A percentile compares a stretch with the other conserved stretches of the same genome.
These are phyloP conservation scores for Trichophyton rubrum DNA, from an alignment of 2,329 filamentous ascomycete genomes.

Conservation along the genomic window DNA sequence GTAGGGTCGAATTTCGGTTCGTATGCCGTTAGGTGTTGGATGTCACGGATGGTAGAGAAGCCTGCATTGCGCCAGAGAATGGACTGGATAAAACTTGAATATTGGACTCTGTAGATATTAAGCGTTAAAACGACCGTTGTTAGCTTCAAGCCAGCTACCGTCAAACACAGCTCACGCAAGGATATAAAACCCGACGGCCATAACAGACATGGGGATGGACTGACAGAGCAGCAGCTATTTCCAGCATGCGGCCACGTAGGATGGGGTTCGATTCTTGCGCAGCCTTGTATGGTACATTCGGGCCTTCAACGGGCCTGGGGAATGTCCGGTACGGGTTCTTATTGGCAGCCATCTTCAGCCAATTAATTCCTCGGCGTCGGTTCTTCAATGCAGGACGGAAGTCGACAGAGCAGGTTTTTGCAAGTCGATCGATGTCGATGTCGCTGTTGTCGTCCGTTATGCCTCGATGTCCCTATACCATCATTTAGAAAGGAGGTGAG, in stretches of 20 bases:
- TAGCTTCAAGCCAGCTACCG: not conserved
- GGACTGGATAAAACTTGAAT: conserved; percentile 48
- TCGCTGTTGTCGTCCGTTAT: not conserved
- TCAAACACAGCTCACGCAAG: no score
- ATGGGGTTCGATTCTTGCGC: conserved; percentile 54
- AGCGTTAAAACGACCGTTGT: not conserved
- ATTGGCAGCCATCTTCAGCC: not conserved
- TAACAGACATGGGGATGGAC: conserved; percentile 17
- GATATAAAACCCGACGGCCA: no score
- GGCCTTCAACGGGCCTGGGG: conserved; percentile 29
- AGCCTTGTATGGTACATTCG: conserved; percentile 34
- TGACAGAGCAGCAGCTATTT: conserved; percentile 50
- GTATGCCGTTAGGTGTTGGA: conserved; percentile 43
- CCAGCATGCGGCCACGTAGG: conserved; percentile 53
- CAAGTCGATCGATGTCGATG: not conserved
- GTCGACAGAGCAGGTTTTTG: not conserved
- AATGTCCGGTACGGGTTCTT: not conserved
- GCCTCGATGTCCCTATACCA: no score
- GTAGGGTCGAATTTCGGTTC: conserved; percentile 45
- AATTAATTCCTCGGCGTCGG: not conserved
- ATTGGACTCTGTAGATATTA: conserved; percentile 39
- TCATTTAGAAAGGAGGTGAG: no score
- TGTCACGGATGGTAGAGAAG: conserved; percentile 46
- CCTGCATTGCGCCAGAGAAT: conserved; percentile 61
- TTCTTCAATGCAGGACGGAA: not conserved